Conservation (phyloP, 2,329 filamentous ascomycete species). For the Bipolaris cookei region DNA sequence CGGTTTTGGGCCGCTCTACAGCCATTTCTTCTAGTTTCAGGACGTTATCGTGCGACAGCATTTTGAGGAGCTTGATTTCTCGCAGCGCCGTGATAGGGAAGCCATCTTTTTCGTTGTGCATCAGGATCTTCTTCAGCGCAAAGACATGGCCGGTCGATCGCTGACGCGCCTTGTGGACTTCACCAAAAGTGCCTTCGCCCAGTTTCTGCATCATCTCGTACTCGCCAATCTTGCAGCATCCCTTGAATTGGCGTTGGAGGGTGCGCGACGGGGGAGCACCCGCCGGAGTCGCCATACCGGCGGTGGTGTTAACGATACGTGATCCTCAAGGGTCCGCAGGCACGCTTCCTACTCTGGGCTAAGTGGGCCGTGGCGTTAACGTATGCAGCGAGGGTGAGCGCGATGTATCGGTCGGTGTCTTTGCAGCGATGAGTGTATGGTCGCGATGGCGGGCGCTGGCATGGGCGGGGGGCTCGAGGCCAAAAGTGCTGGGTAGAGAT, state of each 20-base stretch:
- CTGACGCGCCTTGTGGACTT: slow-evolving; percentile 88
- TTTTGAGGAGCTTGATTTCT: slow-evolving; percentile 96
- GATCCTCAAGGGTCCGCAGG: not conserved
- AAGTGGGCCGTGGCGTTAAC: slow-evolving; percentile 22
- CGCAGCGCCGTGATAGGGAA: slow-evolving; percentile 98
- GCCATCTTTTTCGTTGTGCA: slow-evolving; percentile 99
- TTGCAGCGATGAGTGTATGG: slow-evolving; percentile 9
- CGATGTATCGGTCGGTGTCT: slow-evolving; percentile 17
- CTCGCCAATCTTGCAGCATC: slow-evolving; percentile 82
- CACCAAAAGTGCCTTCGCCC: slow-evolving; percentile 94
- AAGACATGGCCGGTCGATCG: slow-evolving; percentile 76
- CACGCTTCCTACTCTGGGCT: slow-evolving; percentile 17
- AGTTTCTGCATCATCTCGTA: slow-evolving; percentile 84
- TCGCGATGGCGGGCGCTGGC: slow-evolving; percentile 29
- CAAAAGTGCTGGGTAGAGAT: slow-evolving; percentile 26
- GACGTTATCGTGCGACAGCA: slow-evolving; percentile 89
- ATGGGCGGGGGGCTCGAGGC: slow-evolving; percentile 23
- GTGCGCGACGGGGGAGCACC: slow-evolving; percentile 55
- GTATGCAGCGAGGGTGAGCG: slow-evolving; percentile 16
- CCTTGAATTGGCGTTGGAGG: slow-evolving; percentile 69
- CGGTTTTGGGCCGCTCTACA: slow-evolving; percentile 72
- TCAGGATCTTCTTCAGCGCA: slow-evolving; percentile 97
- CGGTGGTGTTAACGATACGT: not conserved
- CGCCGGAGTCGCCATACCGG: slow-evolving; percentile 29
- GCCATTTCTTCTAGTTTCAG: slow-evolving; percentile 93